Evolutionary conservation across 78 protist genomes (phyloP).

Genomic region (Capsaspora owczarzaki): DNA sequence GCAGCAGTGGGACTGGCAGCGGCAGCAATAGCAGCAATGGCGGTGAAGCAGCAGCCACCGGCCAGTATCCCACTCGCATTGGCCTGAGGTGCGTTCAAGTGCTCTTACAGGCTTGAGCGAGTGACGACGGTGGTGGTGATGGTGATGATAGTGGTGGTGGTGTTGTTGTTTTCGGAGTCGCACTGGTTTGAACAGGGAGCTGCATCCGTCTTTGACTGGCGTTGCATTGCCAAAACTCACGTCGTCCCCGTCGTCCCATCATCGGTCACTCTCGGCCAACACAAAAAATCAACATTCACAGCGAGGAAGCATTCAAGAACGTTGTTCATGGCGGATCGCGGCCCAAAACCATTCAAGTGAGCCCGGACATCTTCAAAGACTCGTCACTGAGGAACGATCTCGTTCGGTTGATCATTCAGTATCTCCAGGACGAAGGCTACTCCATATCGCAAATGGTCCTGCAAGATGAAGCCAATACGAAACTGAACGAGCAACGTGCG

Average conservation of each 20-base stretch:
- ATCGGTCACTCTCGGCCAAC: background rate
- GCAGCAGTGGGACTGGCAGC: too few species aligned
- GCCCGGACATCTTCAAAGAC: too few species aligned
- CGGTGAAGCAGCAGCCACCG: too few species aligned
- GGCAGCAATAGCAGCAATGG: too few species aligned
- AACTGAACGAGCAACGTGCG: slow-evolving; percentile 21
- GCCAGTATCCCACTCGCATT: too few species aligned
- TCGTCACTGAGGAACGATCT: slow-evolving; percentile 35
- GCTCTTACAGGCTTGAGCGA: too few species aligned
- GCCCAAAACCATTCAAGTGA: too few species aligned
- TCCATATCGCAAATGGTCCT: slow-evolving; percentile 35
- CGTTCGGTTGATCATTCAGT: slow-evolving; percentile 55
- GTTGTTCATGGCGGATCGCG: background rate
- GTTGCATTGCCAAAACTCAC: background rate
- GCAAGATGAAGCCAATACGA: slow-evolving; percentile 69
- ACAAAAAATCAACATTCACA: background rate
- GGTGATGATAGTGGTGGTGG: too few species aligned
- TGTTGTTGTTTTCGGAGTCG: background rate
- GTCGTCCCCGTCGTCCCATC: too few species aligned
- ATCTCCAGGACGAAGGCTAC: slow-evolving; percentile 67
- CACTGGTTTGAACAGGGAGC: background rate
- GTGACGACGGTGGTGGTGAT: too few species aligned
- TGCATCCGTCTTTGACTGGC: background rate
- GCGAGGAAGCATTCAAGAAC: background rate
- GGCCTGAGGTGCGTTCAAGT: too few species aligned